Base-by-base conservation (phyloP, 1,139 yeast genomes). In the Zygoascus sp. region DNA sequence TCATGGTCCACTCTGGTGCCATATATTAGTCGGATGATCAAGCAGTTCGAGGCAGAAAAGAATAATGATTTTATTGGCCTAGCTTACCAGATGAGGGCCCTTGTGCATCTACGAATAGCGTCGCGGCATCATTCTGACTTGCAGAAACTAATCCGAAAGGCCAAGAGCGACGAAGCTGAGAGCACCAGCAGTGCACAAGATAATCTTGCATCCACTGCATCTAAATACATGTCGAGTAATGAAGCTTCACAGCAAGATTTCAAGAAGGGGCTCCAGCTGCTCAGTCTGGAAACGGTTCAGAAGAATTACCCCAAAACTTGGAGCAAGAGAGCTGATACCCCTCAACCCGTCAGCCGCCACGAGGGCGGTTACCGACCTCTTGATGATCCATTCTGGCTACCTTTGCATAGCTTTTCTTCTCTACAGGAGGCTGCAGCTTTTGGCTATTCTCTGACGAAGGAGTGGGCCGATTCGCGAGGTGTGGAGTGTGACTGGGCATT, bases 391-490 rank as follows among this genome's bases (percentile, higher is more conserved):
- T 72, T 57, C 46, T 59, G 54, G 32, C 51, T 70, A 40, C 74
- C 74, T 1, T 53, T 70, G 40, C 72, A 67, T 40, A 58, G 57
- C 23, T 67, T 58, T 49, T 61, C 72, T n/a, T 51, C 68, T 3
- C 49, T 68, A 5, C 69, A 67, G 39, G 75, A 71, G 42, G 73
- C 67, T 0, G 67, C 72, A 2, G 72, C 73, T 4, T 62, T 69
- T 44, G 70, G 67, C 3, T 63, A 60, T 44, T 50, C 58, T 6
- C 48, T 66, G 25, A 49, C 63, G 9, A 55, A 54, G 22, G 73
- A 68, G 48, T 68, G 71, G 71, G 63, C 67, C 7, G 60, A 55
- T 8, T 41, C 44, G 19, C 50, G 58, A 34, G 51, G 57, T 9
- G 49, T 70, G 25, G 54, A 58, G 37, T 61, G 50, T 32, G 59